A percentile compares a stretch with the other conserved stretches of the same genome.
phyloP scores from a whole-genome alignment of 441 rosid species.

The Viola pubescens region DNA sequence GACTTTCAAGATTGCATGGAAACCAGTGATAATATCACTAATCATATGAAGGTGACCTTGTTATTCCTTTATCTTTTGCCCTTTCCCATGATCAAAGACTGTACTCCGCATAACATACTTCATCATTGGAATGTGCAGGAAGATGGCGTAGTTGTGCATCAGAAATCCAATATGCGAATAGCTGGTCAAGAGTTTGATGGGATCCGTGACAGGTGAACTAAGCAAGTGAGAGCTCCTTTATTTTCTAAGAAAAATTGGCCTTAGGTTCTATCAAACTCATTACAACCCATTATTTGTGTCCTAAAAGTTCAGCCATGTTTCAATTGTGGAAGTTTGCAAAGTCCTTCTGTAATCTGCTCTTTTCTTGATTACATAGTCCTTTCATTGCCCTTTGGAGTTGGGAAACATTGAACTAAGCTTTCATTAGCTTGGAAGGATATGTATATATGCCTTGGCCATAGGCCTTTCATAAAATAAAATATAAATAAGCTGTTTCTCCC shows the following conservation, averaged over 20 bases:
- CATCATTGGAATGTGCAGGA: slow-evolving; percentile 51
- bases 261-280: slow-evolving; percentile 8
- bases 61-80: slow-evolving; percentile 13
- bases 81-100: not conserved
- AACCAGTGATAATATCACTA: slow-evolving; percentile 42
- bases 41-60: slow-evolving; percentile 37
- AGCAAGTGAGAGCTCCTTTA: slow-evolving; percentile 84
- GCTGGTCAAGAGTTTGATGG: slow-evolving; percentile 33
- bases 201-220: slow-evolving; percentile 87
- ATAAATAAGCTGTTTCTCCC: too few species aligned
- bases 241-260: slow-evolving; percentile 30
- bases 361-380: too few species aligned
- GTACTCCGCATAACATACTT: slow-evolving; percentile 15
- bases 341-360: too few species aligned
- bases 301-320: too few species aligned
- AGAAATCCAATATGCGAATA: slow-evolving; percentile 20
- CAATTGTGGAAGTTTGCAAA: too few species aligned
- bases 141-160: slow-evolving; percentile 30
- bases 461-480: too few species aligned
- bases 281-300: too few species aligned
- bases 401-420: too few species aligned
- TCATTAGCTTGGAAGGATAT: too few species aligned
- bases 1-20: slow-evolving; percentile 83
- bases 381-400: too few species aligned
- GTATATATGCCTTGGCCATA: too few species aligned